phyloP scores from a whole-genome alignment of 306 rosid species.

The Vigna unguiculata region DNA sequence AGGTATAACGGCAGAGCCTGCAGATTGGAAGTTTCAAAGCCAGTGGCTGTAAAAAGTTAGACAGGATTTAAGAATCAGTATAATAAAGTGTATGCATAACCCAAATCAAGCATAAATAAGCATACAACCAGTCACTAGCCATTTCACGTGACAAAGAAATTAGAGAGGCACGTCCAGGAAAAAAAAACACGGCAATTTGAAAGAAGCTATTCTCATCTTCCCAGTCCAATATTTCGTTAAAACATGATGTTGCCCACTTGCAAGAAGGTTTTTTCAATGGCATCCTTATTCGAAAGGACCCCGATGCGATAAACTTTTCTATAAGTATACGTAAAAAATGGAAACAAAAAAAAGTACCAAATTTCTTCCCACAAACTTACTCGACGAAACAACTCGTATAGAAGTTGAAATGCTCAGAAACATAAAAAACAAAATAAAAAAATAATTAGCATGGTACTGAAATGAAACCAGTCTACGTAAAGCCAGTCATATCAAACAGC shows the following conservation, averaged over 20 bases:
- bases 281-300: too few relatives aligned
- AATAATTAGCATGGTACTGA: not conserved
- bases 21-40: slow-evolving; percentile 56
- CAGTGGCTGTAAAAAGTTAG: slow-evolving; percentile 45
- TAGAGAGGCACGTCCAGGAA: not conserved
- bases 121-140: not conserved
- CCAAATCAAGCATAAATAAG: slow-evolving; percentile 27
- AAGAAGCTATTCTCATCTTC: not conserved
- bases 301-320: not conserved
- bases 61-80: slow-evolving; percentile 40
- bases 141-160: not conserved
- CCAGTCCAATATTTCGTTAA: not conserved
- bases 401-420: not conserved
- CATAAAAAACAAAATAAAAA: not conserved
- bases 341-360: too few relatives aligned
- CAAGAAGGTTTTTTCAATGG: too few relatives aligned
- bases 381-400: too few relatives aligned
- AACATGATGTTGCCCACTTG: not conserved
- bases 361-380: not conserved
- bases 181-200: not conserved
- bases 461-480: not conserved
- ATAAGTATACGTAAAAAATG: not conserved
- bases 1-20: slow-evolving; percentile 99
- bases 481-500: not conserved
- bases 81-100: slow-evolving; percentile 4